Conservation (phyloP, 257 asterid genomes). For the Craterostigma plantagineum region DNA sequence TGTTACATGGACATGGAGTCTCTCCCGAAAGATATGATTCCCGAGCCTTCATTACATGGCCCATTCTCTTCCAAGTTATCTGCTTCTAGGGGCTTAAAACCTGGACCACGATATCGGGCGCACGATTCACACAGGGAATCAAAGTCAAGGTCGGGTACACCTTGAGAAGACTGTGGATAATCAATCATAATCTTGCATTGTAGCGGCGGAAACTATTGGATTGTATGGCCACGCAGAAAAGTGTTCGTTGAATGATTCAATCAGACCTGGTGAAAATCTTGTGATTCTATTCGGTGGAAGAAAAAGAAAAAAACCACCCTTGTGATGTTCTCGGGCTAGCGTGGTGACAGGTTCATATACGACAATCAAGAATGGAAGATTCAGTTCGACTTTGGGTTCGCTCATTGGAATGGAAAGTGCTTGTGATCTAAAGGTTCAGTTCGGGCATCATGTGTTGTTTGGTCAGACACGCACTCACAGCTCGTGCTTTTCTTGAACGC, state of each 20-base stretch:
- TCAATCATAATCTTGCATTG: slow-evolving; percentile 19
- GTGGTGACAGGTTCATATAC: too few relatives aligned
- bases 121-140: slow-evolving; percentile 50
- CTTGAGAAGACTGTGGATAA: slow-evolving; percentile 89
- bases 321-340: too few relatives aligned
- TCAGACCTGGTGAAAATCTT: slow-evolving; percentile 47
- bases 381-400: too few relatives aligned
- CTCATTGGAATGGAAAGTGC: too few relatives aligned
- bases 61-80: slow-evolving; percentile 32
- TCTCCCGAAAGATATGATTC: slow-evolving; percentile 59
- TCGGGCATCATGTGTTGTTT: too few relatives aligned
- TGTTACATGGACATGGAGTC: slow-evolving; percentile 89
- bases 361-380: too few relatives aligned
- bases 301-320: too few relatives aligned
- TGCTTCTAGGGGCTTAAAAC: slow-evolving; percentile 43
- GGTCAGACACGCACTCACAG: too few relatives aligned
- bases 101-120: slow-evolving; percentile 57
- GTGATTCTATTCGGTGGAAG: too few relatives aligned
- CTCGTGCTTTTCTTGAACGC: too few relatives aligned
- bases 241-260: slow-evolving; percentile 36
- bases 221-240: slow-evolving; percentile 30
- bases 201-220: slow-evolving; percentile 56
- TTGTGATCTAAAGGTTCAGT: too few relatives aligned
- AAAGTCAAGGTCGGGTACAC: slow-evolving; percentile 61
- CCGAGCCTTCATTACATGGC: slow-evolving; percentile 27